Evolutionary conservation across 345 rosid genomes (phyloP).

Genomic region (Raphanus sativus): DNA sequence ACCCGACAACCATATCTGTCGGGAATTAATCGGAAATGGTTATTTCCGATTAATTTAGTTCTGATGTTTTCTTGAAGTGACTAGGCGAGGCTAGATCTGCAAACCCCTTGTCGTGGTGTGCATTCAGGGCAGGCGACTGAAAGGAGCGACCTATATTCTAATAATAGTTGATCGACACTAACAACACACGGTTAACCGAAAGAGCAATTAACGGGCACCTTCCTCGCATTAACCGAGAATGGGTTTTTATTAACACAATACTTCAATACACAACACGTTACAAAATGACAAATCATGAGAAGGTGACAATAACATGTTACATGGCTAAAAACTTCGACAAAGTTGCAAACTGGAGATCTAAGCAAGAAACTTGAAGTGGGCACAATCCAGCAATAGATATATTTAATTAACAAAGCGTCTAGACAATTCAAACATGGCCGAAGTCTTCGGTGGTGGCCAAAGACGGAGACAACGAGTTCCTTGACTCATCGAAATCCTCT

Average conservation of each 20-base stretch:
- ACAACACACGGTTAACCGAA: too few species aligned
- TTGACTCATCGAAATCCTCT: constrained; percentile 89
- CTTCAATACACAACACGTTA: constrained; percentile 4
- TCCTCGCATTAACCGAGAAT: not conserved
- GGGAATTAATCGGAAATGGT: too few species aligned
- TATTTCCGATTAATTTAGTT: too few species aligned
- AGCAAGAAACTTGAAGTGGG: constrained; percentile 15
- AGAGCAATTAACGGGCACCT: not conserved
- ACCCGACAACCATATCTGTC: too few species aligned
- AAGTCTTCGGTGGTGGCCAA: constrained; percentile 80
- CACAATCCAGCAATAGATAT: constrained; percentile 4
- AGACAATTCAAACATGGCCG: constrained; percentile 30
- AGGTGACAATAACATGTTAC: not conserved
- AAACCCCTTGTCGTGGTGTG: not conserved
- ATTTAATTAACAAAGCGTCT: not conserved
- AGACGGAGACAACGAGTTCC: constrained; percentile 84
- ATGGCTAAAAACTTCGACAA: constrained; percentile 19
- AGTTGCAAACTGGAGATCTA: constrained; percentile 10
- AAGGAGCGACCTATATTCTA: too few species aligned
- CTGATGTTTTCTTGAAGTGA: too few species aligned
- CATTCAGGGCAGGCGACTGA: not conserved
- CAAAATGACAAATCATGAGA: constrained; percentile 12
- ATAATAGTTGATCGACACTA: too few species aligned
- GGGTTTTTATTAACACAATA: not conserved
- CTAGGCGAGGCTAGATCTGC: too few species aligned